phyloP scores from a whole-genome alignment of 2,329 filamentous ascomycete genomes.

The Escovopsis weberi region DNA sequence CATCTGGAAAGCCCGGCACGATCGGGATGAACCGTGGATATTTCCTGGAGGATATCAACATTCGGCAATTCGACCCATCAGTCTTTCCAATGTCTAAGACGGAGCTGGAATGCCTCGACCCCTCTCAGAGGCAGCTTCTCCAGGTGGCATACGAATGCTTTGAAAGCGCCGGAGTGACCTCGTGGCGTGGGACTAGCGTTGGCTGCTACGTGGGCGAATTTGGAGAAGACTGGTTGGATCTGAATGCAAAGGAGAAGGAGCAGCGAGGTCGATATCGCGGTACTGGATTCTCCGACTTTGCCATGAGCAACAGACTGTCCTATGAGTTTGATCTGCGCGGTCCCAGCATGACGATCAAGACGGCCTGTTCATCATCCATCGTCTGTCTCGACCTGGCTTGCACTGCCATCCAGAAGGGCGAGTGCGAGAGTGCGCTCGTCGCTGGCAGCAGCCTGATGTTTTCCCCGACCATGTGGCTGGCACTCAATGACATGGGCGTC shows the following conservation, averaged over 20 bases:
- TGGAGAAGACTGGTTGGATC: conserved; percentile 6
- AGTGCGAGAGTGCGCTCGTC: conserved; percentile 13
- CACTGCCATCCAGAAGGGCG: conserved; percentile 11
- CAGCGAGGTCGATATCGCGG: conserved; percentile 7
- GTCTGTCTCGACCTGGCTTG: conserved; percentile 15
- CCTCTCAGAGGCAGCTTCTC: conserved; percentile 17
- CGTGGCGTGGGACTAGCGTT: conserved; percentile 1
- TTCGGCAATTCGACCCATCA: conserved; percentile 11
- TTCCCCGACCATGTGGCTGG: conserved; percentile 6
- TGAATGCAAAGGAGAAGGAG: conserved; percentile 4
- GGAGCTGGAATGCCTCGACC: conserved; percentile 17
- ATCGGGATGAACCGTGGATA: conserved; percentile 9
- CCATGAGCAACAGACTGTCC: conserved; percentile 16
- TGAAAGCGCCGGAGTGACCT: conserved; percentile 5
- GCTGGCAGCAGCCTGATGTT: conserved; percentile 10
- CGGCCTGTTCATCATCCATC: conserved; percentile 18
- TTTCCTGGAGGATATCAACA: conserved; percentile 10
- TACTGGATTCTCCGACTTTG: conserved; percentile 12
- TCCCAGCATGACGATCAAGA: conserved; percentile 16
- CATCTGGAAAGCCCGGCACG: conserved; percentile 1
- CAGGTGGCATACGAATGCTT: conserved; percentile 13
- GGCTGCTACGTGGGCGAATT: conserved; percentile 8
- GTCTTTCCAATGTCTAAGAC: conserved; percentile 11
- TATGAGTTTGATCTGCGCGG: conserved; percentile 17
- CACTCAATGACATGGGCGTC: conserved; percentile 4